These are phyloP conservation scores for Thermomucor indicae-seudaticae DNA, from an alignment of 371 early-diverging fungal genomes.

Conservation along the genomic window DNA sequence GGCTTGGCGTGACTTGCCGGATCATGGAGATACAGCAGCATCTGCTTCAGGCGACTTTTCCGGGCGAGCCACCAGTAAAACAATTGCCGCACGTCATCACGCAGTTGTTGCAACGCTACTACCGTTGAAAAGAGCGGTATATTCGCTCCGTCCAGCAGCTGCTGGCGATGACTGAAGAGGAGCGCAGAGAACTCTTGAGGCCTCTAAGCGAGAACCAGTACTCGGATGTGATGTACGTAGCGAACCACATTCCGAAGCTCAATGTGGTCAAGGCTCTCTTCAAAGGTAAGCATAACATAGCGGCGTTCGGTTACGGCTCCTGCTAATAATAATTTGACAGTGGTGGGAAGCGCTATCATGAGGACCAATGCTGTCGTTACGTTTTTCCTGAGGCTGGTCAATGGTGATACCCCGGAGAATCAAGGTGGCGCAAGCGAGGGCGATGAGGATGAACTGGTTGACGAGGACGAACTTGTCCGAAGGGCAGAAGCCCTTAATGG, in stretches of 20 bases:
- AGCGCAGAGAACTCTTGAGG: conserved; percentile 58
- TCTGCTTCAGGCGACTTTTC: conserved; percentile 78
- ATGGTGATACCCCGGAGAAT: conserved; percentile 21
- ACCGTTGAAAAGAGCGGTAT: conserved; percentile 22
- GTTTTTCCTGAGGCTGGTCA: conserved; percentile 58
- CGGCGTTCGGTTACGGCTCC: too few species aligned
- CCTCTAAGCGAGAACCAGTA: conserved; percentile 52
- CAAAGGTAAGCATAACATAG: conserved; percentile 37
- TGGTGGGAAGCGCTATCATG: conserved; percentile 74
- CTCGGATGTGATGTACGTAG: conserved; percentile 67
- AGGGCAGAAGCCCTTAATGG: conserved; percentile 39
- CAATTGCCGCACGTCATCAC: conserved; percentile 78
- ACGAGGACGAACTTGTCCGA: conserved; percentile 27
- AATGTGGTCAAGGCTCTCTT: conserved; percentile 74
- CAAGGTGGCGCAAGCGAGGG: conserved; percentile 19
- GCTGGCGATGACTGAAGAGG: conserved; percentile 58
- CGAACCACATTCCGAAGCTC: conserved; percentile 71
- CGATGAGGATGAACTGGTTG: conserved; percentile 30
- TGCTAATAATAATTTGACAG: conserved; percentile 25
- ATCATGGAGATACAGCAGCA: conserved; percentile 76
- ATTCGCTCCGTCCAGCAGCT: conserved; percentile 58
- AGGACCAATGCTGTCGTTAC: conserved; percentile 81
- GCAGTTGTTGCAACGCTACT: conserved; percentile 32
- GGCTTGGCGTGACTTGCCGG: conserved; percentile 57
- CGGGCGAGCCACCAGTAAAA: conserved; percentile 69